Evolutionary conservation across 331 rosid genomes (phyloP).

Genomic region (Pyrus hybrid): DNA sequence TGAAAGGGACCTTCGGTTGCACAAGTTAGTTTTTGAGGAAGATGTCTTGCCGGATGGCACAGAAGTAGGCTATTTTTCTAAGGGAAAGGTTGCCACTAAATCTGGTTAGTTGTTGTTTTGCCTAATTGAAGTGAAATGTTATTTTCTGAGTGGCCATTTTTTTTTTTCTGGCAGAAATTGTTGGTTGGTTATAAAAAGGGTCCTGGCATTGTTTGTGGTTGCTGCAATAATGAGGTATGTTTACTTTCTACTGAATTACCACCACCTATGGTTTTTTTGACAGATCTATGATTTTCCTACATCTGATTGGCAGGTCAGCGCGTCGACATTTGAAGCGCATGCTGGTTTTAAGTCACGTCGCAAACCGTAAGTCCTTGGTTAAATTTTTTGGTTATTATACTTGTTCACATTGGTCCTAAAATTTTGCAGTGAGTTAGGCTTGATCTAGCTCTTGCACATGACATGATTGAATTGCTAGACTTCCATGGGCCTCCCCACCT

Average conservation of each 20-base stretch:
- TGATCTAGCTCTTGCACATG: background rate
- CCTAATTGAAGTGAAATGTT: background rate
- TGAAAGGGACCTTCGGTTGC: slow-evolving; percentile 76
- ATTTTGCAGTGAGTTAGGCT: background rate
- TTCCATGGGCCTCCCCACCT: background rate
- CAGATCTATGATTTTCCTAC: background rate
- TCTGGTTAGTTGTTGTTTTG: background rate
- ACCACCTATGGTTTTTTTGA: background rate
- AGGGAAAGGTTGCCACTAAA: slow-evolving; percentile 55
- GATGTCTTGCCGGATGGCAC: slow-evolving; percentile 78
- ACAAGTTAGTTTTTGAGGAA: slow-evolving; percentile 79
- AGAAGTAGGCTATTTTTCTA: slow-evolving; percentile 69
- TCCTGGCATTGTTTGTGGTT: slow-evolving; percentile 56
- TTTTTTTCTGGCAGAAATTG: slow-evolving; percentile 40
- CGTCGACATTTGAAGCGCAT: slow-evolving; percentile 91
- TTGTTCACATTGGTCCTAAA: background rate
- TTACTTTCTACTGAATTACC: background rate
- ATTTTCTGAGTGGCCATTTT: slow-evolving; percentile 21
- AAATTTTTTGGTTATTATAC: background rate
- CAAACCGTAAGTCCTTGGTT: slow-evolving; percentile 76
- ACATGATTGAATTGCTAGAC: background rate
- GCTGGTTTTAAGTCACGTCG: slow-evolving; percentile 94
- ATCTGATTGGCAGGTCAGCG: slow-evolving; percentile 56
- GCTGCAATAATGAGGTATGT: slow-evolving; percentile 58
- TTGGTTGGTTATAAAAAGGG: slow-evolving; percentile 75